Evolutionary conservation across 805 yeast species (phyloP), one percentile per base, ranked within the genome.

Genomic region (Saccharomyces mikatae): DNA sequence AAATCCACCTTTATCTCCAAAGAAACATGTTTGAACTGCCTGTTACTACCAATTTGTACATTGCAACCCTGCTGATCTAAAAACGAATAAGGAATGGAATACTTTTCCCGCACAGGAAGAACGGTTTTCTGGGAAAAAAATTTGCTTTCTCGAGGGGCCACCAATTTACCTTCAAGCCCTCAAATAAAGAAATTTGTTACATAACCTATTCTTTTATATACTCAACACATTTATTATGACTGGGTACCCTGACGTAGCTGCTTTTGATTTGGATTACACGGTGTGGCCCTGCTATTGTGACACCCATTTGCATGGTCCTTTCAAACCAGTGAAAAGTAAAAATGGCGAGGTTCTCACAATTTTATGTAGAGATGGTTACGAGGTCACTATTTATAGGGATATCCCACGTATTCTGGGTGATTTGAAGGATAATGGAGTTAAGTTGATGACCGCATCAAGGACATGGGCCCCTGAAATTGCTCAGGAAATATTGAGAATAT

Each of bases 401-500:
- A 92, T 89, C 21, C 82, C 81, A 10, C 76, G 73, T 13, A 84
- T 89, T 9, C 70, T 89, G 14, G 62, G 66, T 11, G 84, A 81
- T 53, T 69, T 89, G 53, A 69, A 70, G 30, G 70, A 70, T 0
- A 70, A 80, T 21, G 73, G 66, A 3, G 82, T 84, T 6, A 70
- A 67, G 32, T 76, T 87, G 1, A 77, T 85, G 29, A 82, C 85
- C 3, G 96, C 96, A 0, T 84, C 92, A 27, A 74, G 96, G 60
- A 89, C 97, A 0, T 80, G 81, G 56, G 80, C 89, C 1, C 96
- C 96, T 0, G 74, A 78, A n/a, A 72, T 86, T n/a, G 96, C 96
- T 1, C 75, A 75, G 58, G 80, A 81, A 52, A 68, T 89, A 63
- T 70, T 89, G 52, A 72, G 76, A 8, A 67, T 76, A 54, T 74